Conservation (phyloP, 192 early-diverging fungal species). For the Coemansia sp. region DNA sequence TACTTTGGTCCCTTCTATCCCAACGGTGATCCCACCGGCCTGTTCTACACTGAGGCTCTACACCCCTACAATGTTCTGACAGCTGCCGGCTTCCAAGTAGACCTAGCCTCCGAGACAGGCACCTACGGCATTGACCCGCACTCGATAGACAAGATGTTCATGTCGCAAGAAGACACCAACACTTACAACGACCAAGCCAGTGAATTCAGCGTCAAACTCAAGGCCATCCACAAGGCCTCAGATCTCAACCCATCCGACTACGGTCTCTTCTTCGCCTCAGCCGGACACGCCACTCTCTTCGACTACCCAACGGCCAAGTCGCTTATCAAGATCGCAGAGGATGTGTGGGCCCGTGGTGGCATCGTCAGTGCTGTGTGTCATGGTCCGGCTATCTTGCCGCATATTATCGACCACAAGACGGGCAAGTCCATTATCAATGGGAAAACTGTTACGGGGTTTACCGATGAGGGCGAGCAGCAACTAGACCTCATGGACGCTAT, state of each 20-base stretch:
- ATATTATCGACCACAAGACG: conserved; percentile 60
- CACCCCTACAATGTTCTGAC: conserved; percentile 57
- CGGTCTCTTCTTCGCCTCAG: conserved; percentile 62
- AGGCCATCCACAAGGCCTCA: conserved; percentile 50
- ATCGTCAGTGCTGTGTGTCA: conserved; percentile 62
- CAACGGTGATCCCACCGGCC: conserved; percentile 59
- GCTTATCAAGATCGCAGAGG: conserved; percentile 58
- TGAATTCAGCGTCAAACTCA: conserved; percentile 54
- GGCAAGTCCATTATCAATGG: conserved; percentile 67
- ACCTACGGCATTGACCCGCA: conserved; percentile 59
- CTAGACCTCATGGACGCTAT: conserved; percentile 52
- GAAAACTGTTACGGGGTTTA: conserved; percentile 76
- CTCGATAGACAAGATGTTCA: conserved; percentile 51
- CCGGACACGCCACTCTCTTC: conserved; percentile 60
- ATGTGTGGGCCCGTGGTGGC: conserved; percentile 60
- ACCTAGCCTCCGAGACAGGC: conserved; percentile 61
- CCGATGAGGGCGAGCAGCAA: conserved; percentile 67
- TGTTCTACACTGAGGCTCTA: conserved; percentile 62
- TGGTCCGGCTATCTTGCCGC: conserved; percentile 70
- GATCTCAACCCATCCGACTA: conserved; percentile 56
- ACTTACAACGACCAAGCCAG: conserved; percentile 41
- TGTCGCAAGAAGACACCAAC: conserved; percentile 42
- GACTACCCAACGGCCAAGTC: conserved; percentile 58
- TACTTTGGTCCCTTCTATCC: conserved; percentile 59
- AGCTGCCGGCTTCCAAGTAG: conserved; percentile 58